Conservation (phyloP, 2,329 filamentous ascomycete species). For the Cladophialophora immunda region DNA sequence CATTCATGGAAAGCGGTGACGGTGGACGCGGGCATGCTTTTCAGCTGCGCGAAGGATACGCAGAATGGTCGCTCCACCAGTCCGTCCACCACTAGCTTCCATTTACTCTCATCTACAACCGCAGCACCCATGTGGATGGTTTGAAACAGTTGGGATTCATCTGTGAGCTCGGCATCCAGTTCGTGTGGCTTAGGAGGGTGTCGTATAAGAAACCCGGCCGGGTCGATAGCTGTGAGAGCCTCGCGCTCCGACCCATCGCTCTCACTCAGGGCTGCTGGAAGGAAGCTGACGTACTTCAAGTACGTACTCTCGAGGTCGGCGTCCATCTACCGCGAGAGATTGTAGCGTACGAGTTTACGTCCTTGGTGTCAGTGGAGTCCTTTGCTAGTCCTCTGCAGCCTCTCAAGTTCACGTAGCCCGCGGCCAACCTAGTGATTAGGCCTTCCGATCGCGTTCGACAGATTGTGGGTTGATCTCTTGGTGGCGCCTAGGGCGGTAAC, state of each 20-base stretch:
- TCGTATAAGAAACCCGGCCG: conserved; percentile 34
- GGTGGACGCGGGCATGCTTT: conserved; percentile 39
- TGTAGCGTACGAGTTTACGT: background rate
- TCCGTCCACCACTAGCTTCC: conserved; percentile 45
- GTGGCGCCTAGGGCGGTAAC: background rate
- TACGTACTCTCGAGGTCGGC: conserved; percentile 9
- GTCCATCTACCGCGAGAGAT: background rate
- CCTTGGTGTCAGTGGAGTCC: background rate
- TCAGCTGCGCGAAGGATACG: conserved; percentile 43
- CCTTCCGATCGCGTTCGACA: background rate
- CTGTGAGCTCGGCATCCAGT: conserved; percentile 42
- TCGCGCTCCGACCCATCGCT: conserved; percentile 26
- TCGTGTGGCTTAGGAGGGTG: conserved; percentile 44
- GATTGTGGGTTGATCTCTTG: background rate
- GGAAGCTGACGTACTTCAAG: conserved; percentile 26
- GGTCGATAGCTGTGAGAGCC: conserved; percentile 32
- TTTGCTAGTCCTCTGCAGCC: background rate
- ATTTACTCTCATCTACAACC: conserved; percentile 43
- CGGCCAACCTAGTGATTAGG: background rate
- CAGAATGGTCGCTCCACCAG: conserved; percentile 44
- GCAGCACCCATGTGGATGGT: conserved; percentile 49
- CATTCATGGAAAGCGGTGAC: conserved; percentile 49
- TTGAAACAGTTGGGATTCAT: conserved; percentile 46
- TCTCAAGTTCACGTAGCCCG: background rate
- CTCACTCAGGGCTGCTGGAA: background rate